A percentile compares a stretch with the other conserved stretches of the same genome.
These are phyloP conservation scores for Suillus fuscotomentosus DNA, from an alignment of 768 basidiomycete species.

Conservation along the genomic window DNA sequence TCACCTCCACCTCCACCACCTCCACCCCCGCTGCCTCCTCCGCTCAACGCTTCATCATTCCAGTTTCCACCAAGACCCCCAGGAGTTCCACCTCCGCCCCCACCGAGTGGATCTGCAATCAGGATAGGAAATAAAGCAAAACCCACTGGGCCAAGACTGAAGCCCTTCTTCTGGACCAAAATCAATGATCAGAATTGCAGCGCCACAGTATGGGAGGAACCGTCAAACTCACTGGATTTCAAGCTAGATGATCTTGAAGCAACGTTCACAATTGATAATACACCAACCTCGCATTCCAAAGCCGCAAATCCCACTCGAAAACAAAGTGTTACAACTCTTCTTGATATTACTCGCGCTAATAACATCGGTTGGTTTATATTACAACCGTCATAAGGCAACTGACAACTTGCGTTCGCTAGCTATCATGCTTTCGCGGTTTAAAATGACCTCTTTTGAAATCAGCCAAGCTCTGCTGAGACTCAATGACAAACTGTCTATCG, in stretches of 20 bases:
- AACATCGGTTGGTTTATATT: conserved; percentile 60
- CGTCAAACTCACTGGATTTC: conserved; percentile 41
- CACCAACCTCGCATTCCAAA: conserved; percentile 42
- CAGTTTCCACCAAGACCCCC: conserved; percentile 37
- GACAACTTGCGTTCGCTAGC: conserved; percentile 39
- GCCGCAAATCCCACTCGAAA: conserved; percentile 43
- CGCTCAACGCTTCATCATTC: conserved; percentile 16
- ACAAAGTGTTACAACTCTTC: conserved; percentile 63
- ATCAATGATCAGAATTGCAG: conserved; percentile 41
- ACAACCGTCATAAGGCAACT: background rate
- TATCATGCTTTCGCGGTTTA: conserved; percentile 82
- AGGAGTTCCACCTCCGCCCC: conserved; percentile 31
- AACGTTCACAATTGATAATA: conserved; percentile 63
- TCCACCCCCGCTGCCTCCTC: conserved; percentile 26
- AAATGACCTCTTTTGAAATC: conserved; percentile 62
- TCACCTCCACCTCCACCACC: conserved; percentile 32
- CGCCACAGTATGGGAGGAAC: conserved; percentile 72
- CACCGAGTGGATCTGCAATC: conserved; percentile 25
- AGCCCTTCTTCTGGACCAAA: conserved; percentile 94
- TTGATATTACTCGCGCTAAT: conserved; percentile 82
- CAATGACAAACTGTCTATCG: conserved; percentile 71
- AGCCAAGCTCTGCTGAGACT: conserved; percentile 68
- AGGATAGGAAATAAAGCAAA: conserved; percentile 32
- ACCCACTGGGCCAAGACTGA: conserved; percentile 51
- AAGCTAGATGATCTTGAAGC: conserved; percentile 71